Evolutionary conservation across 768 basidiomycete species (phyloP).

Genomic region (Russula griseocarnosa): DNA sequence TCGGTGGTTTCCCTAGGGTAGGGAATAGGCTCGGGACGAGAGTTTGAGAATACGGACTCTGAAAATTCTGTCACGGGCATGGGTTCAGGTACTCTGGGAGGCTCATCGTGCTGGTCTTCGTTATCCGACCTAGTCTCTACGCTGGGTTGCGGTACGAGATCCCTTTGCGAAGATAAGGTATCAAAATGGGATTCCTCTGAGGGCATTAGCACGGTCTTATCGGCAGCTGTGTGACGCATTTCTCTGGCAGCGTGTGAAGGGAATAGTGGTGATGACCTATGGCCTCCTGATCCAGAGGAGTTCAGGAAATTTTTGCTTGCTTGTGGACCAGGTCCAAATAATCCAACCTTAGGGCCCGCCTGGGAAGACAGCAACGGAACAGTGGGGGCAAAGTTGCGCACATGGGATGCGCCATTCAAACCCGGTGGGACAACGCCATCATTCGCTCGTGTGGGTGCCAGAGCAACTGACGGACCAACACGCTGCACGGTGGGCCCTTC

Average conservation of each 20-base stretch:
- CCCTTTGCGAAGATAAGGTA: background rate
- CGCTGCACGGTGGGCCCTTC: background rate
- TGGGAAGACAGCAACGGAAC: background rate
- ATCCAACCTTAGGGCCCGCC: background rate
- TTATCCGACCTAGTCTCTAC: slow-evolving; percentile 2
- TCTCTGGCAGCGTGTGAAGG: background rate
- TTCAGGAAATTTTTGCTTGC: slow-evolving; percentile 10
- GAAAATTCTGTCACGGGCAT: slow-evolving; percentile 18
- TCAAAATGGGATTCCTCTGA: background rate
- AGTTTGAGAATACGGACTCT: slow-evolving; percentile 15
- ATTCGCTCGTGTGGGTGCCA: background rate
- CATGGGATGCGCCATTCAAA: slow-evolving; percentile 10
- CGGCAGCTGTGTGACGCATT: background rate
- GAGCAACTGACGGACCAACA: background rate
- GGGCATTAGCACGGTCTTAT: background rate
- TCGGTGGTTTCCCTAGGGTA: slow-evolving; percentile 16
- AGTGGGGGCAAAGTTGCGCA: slow-evolving; percentile 1
- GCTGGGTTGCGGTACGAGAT: background rate
- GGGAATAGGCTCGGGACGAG: slow-evolving; percentile 1
- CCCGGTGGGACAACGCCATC: slow-evolving; percentile 2
- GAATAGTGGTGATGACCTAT: slow-evolving; percentile 17
- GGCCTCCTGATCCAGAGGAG: slow-evolving; percentile 5
- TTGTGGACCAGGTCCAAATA: slow-evolving; percentile 11
- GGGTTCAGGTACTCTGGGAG: background rate
- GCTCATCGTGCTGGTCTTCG: background rate